Conservation (phyloP, 768 basidiomycete genomes). For the Galerina marginata region DNA sequence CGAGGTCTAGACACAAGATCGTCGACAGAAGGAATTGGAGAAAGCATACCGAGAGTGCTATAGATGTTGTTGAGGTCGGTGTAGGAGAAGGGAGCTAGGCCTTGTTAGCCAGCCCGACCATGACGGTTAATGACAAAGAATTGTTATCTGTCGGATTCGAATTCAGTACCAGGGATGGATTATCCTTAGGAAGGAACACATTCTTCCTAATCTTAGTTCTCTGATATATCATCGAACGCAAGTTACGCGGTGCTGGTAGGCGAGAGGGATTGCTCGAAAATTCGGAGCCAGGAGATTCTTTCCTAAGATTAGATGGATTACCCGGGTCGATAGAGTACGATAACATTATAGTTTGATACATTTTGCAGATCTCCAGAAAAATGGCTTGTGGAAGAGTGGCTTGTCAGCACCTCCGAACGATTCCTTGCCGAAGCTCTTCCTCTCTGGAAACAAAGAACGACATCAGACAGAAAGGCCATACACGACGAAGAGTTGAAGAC, state of each 20-base stretch:
- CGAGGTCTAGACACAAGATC: too few species aligned
- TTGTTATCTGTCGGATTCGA: too few species aligned
- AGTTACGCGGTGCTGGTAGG: not conserved
- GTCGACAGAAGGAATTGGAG: too few species aligned
- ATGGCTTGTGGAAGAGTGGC: not conserved
- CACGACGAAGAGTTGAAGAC: conserved; percentile 32
- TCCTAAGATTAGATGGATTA: too few species aligned
- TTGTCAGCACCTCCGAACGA: conserved; percentile 19
- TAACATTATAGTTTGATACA: conserved; percentile 1
- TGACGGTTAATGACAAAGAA: too few species aligned
- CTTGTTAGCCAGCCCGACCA: too few species aligned
- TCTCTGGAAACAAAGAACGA: conserved; percentile 48
- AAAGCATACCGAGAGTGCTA: too few species aligned
- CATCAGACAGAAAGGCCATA: not conserved
- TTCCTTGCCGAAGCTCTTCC: conserved; percentile 64
- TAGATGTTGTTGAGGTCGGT: too few species aligned
- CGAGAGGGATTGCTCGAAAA: not conserved
- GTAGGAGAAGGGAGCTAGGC: too few species aligned
- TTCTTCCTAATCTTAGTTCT: not conserved
- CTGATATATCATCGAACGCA: not conserved
- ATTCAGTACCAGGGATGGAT: too few species aligned
- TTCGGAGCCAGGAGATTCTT: not conserved
- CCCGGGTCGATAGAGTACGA: not conserved
- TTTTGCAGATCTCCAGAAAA: not conserved
- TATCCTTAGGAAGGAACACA: too few species aligned